phyloP scores from a whole-genome alignment of 2,329 filamentous ascomycete genomes.

The Epichloe gansuensis region DNA sequence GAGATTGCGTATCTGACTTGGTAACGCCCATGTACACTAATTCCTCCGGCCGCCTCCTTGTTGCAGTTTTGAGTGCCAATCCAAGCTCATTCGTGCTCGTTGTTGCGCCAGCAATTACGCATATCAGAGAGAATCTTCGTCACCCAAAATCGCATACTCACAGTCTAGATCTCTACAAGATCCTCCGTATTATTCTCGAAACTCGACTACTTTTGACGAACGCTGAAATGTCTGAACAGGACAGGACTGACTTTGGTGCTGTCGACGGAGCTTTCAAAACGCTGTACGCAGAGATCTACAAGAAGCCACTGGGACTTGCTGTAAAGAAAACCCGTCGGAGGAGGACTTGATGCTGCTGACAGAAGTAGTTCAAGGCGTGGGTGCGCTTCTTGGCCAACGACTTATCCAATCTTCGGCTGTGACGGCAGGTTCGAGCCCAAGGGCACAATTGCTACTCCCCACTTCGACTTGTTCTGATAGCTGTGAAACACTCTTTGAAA shows the following conservation, averaged over 20 bases:
- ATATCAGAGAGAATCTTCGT: slow-evolving; percentile 37
- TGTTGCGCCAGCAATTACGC: slow-evolving; percentile 33
- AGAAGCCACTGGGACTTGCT: slow-evolving; percentile 22
- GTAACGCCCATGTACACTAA: slow-evolving; percentile 40
- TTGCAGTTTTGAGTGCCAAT: slow-evolving; percentile 37
- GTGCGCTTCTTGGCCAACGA: slow-evolving; percentile 31
- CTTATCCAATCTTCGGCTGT: neutral
- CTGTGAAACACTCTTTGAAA: slow-evolving; percentile 22
- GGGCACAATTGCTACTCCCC: slow-evolving; percentile 20
- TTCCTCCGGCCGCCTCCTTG: slow-evolving; percentile 38
- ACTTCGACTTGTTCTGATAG: slow-evolving; percentile 25
- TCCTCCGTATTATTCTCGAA: slow-evolving; percentile 39
- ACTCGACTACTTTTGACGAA: slow-evolving; percentile 29
- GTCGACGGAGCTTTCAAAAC: slow-evolving; percentile 26
- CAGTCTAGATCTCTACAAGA: slow-evolving; percentile 37
- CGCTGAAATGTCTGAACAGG: slow-evolving; percentile 21
- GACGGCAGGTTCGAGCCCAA: neutral
- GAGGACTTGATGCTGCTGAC: slow-evolving; percentile 30
- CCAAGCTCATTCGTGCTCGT: slow-evolving; percentile 35
- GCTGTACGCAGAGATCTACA: slow-evolving; percentile 32
- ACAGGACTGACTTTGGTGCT: slow-evolving; percentile 24
- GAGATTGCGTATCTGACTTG: slow-evolving; percentile 42
- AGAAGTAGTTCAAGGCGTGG: slow-evolving; percentile 34
- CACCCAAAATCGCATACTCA: slow-evolving; percentile 38
- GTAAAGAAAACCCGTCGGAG: slow-evolving; percentile 15